A percentile compares a stretch with the other conserved stretches of the same genome.
phyloP scores from a whole-genome alignment of 768 basidiomycete species.

The Cystobasidium ongulense region DNA sequence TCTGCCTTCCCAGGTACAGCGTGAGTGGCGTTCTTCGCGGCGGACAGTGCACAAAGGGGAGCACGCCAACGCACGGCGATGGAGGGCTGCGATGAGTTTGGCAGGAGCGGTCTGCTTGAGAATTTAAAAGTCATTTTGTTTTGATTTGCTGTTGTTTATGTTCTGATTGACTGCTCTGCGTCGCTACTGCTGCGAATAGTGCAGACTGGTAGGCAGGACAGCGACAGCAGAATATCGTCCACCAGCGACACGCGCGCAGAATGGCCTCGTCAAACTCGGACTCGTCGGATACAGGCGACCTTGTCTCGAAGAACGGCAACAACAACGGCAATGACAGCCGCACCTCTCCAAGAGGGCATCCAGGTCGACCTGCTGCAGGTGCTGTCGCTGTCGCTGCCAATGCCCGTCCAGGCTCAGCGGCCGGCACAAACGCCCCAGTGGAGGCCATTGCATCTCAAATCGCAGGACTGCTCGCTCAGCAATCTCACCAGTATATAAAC shows the following conservation, averaged over 20 bases:
- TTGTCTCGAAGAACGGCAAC: background rate
- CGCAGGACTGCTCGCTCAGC: background rate
- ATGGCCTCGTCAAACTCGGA: constrained; percentile 17
- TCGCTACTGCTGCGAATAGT: too few species aligned
- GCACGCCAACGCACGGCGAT: too few species aligned
- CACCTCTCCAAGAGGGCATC: background rate
- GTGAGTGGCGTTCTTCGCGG: too few species aligned
- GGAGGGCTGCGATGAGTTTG: too few species aligned
- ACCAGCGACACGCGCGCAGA: too few species aligned
- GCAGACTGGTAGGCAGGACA: background rate
- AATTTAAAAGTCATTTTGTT: too few species aligned
- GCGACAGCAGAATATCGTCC: background rate
- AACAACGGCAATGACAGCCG: background rate
- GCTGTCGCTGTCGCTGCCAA: background rate
- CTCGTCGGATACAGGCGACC: constrained; percentile 3
- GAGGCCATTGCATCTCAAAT: constrained; percentile 22
- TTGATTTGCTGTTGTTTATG: too few species aligned
- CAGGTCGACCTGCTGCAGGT: background rate
- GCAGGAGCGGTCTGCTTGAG: too few species aligned
- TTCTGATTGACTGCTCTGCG: too few species aligned
- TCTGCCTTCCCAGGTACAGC: too few species aligned
- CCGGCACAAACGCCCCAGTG: background rate
- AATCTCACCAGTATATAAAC: constrained; percentile 15
- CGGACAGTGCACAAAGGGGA: too few species aligned
- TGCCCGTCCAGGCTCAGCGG: background rate